Evolutionary conservation across 225 moss, liverwort and hornwort genomes (phyloP), one percentile per base, ranked within the genome.

Genomic region (Physcomitrellopsis africana): DNA sequence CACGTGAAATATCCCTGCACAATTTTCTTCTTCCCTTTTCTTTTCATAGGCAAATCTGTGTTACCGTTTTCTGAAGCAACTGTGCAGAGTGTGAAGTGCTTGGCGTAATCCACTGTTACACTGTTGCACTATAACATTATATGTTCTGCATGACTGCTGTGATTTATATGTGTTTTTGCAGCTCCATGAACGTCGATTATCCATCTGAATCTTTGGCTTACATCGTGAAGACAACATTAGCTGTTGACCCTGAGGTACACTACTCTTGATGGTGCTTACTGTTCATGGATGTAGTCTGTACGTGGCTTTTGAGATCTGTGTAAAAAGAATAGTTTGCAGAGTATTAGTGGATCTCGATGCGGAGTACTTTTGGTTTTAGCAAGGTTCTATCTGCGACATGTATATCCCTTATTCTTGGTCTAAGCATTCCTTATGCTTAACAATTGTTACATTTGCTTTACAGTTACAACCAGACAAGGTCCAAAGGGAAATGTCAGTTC

Each of bases 381-480:
- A 37, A 37, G 32, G 32, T 37, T 37, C 32, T 37, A 37, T 7
- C 1, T 2, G 32, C 32, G 32, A 37, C 1, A 1, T 37, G 32
- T 37, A 37, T 37, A 37, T 37, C 32, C 32, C 7, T 37, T 2
- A 37, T 37, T 7, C 32, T 37, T 37, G 1, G 32, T 37, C 7
- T 37, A 37, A 37, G 32, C 32, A 37, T 7, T 4, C 4, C 32
- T 37, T 59, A 19, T 57, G 58, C 23, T 3, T 24, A 57, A 59
- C 26, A 8, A 22, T 11, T 63, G n/a, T 64, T 67, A 69, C 22
- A 52, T 76, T 76, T 46, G 3, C 44, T 58, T 18, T 76, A 46
- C 87, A 92, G 91, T 45, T 95, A 43, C 91, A 89, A 67, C 83
- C 94, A 32, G 87, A 83, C 63, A 91, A 85, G 70, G 94, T 95